Conservation (phyloP, 148 eudicot species). For the Drosera capensis region DNA sequence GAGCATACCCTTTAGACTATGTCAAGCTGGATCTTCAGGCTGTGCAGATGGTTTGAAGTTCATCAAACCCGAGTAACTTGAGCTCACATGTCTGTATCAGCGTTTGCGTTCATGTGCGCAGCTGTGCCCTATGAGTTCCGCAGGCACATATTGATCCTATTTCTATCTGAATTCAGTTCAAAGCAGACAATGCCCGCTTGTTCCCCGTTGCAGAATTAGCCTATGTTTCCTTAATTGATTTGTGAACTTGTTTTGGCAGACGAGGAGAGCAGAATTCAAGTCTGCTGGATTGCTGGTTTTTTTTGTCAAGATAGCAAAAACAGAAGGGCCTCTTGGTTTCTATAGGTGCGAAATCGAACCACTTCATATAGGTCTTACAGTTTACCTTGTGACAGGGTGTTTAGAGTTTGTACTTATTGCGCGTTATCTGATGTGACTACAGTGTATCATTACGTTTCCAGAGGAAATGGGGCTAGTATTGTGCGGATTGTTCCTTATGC, state of each 20-base stretch:
- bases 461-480: slow-evolving; percentile 97
- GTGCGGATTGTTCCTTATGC: slow-evolving; percentile 97
- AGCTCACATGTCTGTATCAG: no score
- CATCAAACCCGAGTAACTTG: no score
- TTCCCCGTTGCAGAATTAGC: not conserved
- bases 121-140: not conserved
- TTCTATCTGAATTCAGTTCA: no score
- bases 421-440: not conserved
- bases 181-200: not conserved
- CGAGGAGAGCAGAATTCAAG: slow-evolving; percentile 69
- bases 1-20: no score
- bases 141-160: no score
- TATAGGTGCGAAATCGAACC: slow-evolving; percentile 35
- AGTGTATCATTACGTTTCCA: slow-evolving; percentile 17
- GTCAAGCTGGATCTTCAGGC: no score
- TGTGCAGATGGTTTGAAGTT: no score
- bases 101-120: no score
- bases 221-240: not conserved
- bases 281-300: slow-evolving; percentile 68
- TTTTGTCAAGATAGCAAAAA: slow-evolving; percentile 51
- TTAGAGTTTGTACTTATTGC: not conserved
- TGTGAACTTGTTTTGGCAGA: slow-evolving; percentile 44
- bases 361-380: not conserved
- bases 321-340: slow-evolving; percentile 77
- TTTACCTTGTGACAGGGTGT: not conserved